Conservation (phyloP, 2,329 filamentous ascomycete genomes). For the Emydomyces testavorans region DNA sequence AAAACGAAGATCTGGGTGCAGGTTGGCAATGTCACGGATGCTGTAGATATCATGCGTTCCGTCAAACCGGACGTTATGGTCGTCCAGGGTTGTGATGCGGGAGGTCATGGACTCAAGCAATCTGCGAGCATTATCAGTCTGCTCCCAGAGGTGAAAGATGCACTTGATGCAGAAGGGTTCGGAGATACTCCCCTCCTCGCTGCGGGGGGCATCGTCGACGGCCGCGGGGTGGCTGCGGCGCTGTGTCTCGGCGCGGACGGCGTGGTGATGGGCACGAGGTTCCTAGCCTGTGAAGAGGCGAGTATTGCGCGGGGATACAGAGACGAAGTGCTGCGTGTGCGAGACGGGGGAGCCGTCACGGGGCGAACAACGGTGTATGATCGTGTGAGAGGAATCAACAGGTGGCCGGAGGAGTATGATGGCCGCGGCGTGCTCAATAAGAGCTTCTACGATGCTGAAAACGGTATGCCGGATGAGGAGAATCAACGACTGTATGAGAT, state of each 20-base stretch:
- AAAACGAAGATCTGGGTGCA: conserved; percentile 44
- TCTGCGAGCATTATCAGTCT: conserved; percentile 40
- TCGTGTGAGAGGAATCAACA: conserved; percentile 42
- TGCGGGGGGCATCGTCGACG: conserved; percentile 45
- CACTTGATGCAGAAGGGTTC: conserved; percentile 20
- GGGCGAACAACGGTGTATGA: conserved; percentile 45
- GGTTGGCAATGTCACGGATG: conserved; percentile 41
- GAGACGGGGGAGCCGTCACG: conserved; percentile 43
- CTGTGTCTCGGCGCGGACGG: conserved; percentile 44
- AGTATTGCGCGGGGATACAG: conserved; percentile 41
- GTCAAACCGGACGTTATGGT: conserved; percentile 41
- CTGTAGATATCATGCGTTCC: conserved; percentile 27
- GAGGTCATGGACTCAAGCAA: conserved; percentile 41
- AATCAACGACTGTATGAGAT: conserved; percentile 36
- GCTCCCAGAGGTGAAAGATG: conserved; percentile 42
- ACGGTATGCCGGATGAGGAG: conserved; percentile 31
- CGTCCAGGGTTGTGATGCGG: conserved; percentile 44
- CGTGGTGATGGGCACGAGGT: conserved; percentile 52
- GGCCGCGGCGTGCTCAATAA: conserved; percentile 48
- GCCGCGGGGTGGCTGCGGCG: conserved; percentile 41
- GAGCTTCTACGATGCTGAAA: conserved; percentile 38
- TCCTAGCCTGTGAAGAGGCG: conserved; percentile 45
- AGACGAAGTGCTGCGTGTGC: conserved; percentile 38
- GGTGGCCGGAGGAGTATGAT: conserved; percentile 49
- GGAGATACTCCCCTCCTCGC: conserved; percentile 38